Conservation (phyloP, 106 monocot genomes). For the Phalaenopsis equestris region DNA sequence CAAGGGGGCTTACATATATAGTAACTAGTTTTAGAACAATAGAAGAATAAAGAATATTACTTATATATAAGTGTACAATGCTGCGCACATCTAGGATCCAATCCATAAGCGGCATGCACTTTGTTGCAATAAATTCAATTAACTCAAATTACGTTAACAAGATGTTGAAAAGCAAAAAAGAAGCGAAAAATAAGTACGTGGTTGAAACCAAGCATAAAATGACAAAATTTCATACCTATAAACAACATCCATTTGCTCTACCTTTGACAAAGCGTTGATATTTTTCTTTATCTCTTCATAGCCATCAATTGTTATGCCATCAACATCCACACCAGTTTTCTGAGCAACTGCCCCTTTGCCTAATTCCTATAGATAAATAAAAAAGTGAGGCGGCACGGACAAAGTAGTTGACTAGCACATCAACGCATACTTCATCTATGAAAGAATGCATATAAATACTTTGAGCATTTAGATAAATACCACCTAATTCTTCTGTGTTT, state of each 20-base stretch:
- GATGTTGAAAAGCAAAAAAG: not conserved
- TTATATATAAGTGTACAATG: not conserved
- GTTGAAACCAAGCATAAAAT: not conserved
- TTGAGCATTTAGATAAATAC: no score
- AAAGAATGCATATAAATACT: not conserved
- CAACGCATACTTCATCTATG: not conserved
- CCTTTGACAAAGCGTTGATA: slow-evolving; percentile 52
- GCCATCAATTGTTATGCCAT: slow-evolving; percentile 16
- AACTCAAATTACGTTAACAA: not conserved
- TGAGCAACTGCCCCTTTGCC: slow-evolving; percentile 11
- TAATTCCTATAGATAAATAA: slow-evolving; percentile 9
- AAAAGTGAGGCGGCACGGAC: not conserved
- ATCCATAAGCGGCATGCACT: not conserved
- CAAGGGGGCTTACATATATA: no score
- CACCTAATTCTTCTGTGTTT: no score
- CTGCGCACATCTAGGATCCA: not conserved
- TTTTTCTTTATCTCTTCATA: slow-evolving; percentile 60
- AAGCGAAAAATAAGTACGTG: not conserved
- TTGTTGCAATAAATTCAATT: not conserved
- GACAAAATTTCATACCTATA: slow-evolving; percentile 34
- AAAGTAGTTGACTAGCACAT: not conserved
- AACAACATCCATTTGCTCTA: slow-evolving; percentile 77
- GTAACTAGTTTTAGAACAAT: not conserved
- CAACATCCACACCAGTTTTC: slow-evolving; percentile 12
- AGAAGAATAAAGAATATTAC: not conserved